These are phyloP conservation scores for Podaxis carcinomalis DNA, from an alignment of 768 basidiomycete genomes.

Conservation along the genomic window DNA sequence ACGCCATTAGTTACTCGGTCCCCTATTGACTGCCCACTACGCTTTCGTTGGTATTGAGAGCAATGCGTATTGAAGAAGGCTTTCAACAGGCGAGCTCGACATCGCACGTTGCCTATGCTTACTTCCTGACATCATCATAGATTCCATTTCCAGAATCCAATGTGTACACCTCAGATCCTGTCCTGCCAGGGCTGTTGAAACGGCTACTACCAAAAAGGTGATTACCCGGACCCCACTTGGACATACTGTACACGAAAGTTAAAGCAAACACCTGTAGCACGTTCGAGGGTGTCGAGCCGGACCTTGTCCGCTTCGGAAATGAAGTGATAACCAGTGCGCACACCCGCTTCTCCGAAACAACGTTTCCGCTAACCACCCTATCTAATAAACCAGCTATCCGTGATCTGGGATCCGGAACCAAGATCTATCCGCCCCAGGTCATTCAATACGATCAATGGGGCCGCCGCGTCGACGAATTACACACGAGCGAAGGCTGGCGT, in stretches of 20 bases:
- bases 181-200: conserved; percentile 56
- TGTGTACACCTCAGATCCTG: conserved; percentile 57
- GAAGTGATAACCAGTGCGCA: conserved; percentile 49
- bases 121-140: conserved; percentile 23
- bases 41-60: not conserved
- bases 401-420: conserved; percentile 37
- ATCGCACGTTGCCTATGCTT: not conserved
- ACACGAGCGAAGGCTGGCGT: conserved; percentile 74
- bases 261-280: conserved; percentile 26
- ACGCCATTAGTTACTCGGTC: not conserved
- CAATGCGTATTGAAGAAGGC: conserved; percentile 63
- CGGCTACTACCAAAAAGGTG: conserved; percentile 49
- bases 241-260: not conserved
- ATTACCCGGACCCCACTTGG: conserved; percentile 5
- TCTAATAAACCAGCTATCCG: conserved; percentile 43
- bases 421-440: conserved; percentile 45
- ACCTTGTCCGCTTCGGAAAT: conserved; percentile 54
- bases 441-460: conserved; percentile 79
- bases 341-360: not conserved
- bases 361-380: not conserved
- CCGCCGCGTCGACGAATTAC: conserved; percentile 55
- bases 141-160: conserved; percentile 52
- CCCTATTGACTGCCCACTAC: not conserved
- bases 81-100: conserved; percentile 50
- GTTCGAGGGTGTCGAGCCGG: conserved; percentile 47